A percentile compares a stretch with the other conserved stretches of the same genome.
These are phyloP conservation scores for Phialophora tarda DNA, from an alignment of 2,329 filamentous ascomycete genomes.

Conservation along the genomic window DNA sequence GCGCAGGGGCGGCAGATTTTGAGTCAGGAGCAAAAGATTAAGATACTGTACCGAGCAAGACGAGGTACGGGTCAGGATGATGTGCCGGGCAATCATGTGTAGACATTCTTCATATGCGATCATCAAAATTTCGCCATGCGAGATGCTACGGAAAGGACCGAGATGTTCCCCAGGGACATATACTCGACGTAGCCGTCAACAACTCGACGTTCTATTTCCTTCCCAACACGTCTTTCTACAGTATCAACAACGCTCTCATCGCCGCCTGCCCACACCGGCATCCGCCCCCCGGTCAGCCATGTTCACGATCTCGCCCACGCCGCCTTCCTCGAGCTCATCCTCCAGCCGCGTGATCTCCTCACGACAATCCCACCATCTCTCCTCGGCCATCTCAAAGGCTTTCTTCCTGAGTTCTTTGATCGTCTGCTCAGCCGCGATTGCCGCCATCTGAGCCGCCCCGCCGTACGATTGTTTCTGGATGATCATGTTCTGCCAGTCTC, in stretches of 20 bases:
- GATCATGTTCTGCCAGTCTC: slow-evolving; percentile 87
- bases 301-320: slow-evolving; percentile 92
- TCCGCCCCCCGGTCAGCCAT: slow-evolving; percentile 68
- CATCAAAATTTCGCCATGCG: background rate
- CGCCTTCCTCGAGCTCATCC: slow-evolving; percentile 93
- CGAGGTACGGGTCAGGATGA: background rate
- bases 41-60: background rate
- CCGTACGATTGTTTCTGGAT: slow-evolving; percentile 69
- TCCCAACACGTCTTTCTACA: background rate
- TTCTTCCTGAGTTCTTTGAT: slow-evolving; percentile 92
- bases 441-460: slow-evolving; percentile 62
- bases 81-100: background rate
- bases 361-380: slow-evolving; percentile 98
- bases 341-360: slow-evolving; percentile 91
- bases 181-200: background rate
- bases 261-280: slow-evolving; percentile 55
- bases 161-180: background rate
- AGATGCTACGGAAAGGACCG: background rate
- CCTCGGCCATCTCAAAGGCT: slow-evolving; percentile 88
- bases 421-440: slow-evolving; percentile 57
- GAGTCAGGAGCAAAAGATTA: background rate
- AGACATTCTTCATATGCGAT: background rate
- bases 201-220: background rate
- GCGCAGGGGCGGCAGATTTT: background rate
- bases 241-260: background rate